Conservation (phyloP, 2,329 filamentous ascomycete genomes). For the Epichloe hybrida region DNA sequence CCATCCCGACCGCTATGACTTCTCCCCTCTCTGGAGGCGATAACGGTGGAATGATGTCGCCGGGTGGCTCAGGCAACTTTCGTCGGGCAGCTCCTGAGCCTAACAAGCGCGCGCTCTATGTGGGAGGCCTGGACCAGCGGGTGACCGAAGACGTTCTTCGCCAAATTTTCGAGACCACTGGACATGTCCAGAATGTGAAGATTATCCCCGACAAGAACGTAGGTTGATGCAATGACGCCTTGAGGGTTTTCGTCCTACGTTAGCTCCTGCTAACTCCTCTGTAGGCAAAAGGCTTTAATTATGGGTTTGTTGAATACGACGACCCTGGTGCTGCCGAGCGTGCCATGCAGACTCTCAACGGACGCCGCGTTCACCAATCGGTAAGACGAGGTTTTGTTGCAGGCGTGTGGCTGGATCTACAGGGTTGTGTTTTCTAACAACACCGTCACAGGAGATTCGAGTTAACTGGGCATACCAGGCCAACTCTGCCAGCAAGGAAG, state of each 20-base stretch:
- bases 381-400: conserved; percentile 32
- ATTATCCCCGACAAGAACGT: conserved; percentile 99
- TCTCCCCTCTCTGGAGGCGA: conserved; percentile 69
- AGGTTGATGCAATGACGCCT: conserved; percentile 30
- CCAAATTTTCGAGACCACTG: conserved; percentile 97
- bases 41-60: conserved; percentile 61
- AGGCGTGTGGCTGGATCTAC: not conserved
- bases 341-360: conserved; percentile 94
- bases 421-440: conserved; percentile 4
- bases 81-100: conserved; percentile 91
- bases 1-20: conserved; percentile 82
- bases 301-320: conserved; percentile 97
- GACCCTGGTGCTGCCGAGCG: conserved; percentile 92
- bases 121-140: conserved; percentile 85
- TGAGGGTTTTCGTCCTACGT: conserved; percentile 6
- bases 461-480: conserved; percentile 99
- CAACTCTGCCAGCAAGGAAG: conserved; percentile 86
- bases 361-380: conserved; percentile 86
- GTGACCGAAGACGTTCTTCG: conserved; percentile 93
- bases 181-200: conserved; percentile 96
- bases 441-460: conserved; percentile 65
- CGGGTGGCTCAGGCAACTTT: conserved; percentile 67
- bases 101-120: conserved; percentile 94
- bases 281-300: conserved; percentile 93
- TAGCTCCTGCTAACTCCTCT: conserved; percentile 18